Percentiles rank a stretch among this genome's conserved stretches.
Evolutionary conservation across 2,329 filamentous ascomycete genomes (phyloP).

Genomic region (Penicillium sp.): DNA sequence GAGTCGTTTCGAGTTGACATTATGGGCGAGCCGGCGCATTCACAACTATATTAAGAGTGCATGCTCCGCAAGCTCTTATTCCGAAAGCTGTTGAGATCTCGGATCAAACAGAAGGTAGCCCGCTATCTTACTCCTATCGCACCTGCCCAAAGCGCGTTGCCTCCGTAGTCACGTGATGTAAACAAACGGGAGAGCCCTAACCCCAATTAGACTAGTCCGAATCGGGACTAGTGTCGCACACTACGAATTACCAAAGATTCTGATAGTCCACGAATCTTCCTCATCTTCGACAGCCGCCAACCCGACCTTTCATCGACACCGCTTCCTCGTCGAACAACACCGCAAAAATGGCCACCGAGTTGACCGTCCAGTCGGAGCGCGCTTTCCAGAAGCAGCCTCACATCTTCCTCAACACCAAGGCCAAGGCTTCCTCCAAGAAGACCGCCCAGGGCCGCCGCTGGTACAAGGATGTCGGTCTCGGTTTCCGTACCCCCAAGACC

Average conservation of each 20-base stretch:
- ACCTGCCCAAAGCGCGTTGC: conserved; percentile 29
- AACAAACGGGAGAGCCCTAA: conserved; percentile 45
- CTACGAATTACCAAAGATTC: conserved; percentile 35
- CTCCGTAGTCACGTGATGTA: conserved; percentile 36
- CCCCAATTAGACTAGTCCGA: conserved; percentile 31
- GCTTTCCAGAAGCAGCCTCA: conserved; percentile 99
- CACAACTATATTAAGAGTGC: conserved; percentile 2
- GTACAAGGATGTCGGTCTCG: conserved; percentile 99
- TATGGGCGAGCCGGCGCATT: conserved; percentile 8
- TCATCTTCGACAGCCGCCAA: conserved; percentile 40
- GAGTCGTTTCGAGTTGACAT: conserved; percentile 39
- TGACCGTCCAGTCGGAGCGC: conserved; percentile 99
- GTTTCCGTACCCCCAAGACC: conserved; percentile 96
- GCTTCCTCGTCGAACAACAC: conserved; percentile 47
- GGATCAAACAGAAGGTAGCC: conserved; percentile 3
- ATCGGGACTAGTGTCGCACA: conserved; percentile 36
- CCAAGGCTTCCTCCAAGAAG: conserved; percentile 72
- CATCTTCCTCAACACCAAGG: conserved; percentile 99
- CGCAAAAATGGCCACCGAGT: conserved; percentile 89
- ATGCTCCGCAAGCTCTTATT: not conserved
- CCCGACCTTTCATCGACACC: conserved; percentile 36
- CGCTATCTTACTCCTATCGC: conserved; percentile 15
- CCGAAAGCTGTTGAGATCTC: not conserved
- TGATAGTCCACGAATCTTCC: conserved; percentile 38
- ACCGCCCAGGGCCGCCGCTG: conserved; percentile 92